Evolutionary conservation across 208 protist species (phyloP).

Genomic region (Trypanosoma grayi): DNA sequence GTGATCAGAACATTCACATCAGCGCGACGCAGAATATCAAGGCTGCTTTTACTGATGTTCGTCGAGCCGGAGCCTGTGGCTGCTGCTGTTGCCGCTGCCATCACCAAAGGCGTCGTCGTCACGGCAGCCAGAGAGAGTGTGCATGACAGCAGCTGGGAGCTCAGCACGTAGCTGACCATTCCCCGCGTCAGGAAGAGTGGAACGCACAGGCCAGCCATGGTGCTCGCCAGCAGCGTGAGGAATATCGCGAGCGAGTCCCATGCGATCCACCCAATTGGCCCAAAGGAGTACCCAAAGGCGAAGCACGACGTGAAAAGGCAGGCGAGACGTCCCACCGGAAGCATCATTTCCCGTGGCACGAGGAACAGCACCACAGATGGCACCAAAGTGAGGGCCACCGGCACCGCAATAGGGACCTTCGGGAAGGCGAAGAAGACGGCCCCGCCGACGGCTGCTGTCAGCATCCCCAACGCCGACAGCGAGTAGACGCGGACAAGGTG

Average conservation of each 20-base stretch:
- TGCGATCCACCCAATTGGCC: conserved; percentile 73
- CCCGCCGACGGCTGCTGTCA: conserved; percentile 37
- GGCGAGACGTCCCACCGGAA: conserved; percentile 29
- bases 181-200: conserved; percentile 81
- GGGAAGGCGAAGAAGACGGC: conserved; percentile 44
- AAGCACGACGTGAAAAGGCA: conserved; percentile 45
- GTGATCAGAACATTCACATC: conserved; percentile 78
- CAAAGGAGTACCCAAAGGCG: conserved; percentile 62
- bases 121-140: conserved; percentile 51
- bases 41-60: conserved; percentile 27
- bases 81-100: conserved; percentile 12
- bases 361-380: conserved; percentile 42
- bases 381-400: conserved; percentile 44
- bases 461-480: conserved; percentile 48
- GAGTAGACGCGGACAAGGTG: conserved; percentile 62
- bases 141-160: conserved; percentile 67
- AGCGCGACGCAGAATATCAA: conserved; percentile 47
- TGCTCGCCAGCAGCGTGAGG: conserved; percentile 50
- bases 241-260: conserved; percentile 64
- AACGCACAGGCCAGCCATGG: conserved; percentile 63
- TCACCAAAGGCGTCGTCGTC: conserved; percentile 30
- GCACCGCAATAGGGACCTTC: conserved; percentile 49
- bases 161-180: conserved; percentile 78
- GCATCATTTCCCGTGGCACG: conserved; percentile 42
- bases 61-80: conserved; percentile 5